These are phyloP conservation scores for Boletus tomentosulus DNA, from an alignment of 768 basidiomycete species.

Conservation along the genomic window DNA sequence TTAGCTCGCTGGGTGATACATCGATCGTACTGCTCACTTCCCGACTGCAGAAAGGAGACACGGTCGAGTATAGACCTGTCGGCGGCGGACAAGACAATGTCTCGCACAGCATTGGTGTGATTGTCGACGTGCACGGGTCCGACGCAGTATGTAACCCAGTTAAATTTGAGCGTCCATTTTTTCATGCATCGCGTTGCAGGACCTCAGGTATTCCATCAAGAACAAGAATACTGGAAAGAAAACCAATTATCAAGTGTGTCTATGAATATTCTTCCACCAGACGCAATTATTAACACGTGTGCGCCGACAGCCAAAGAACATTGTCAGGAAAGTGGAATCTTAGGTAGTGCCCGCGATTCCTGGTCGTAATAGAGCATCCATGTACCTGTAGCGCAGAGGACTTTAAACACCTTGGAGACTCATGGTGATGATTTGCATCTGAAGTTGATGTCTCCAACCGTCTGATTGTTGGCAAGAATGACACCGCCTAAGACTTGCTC, in stretches of 20 bases:
- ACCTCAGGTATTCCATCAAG: constrained; percentile 35
- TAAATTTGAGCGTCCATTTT: no score
- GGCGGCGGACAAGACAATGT: constrained; percentile 39
- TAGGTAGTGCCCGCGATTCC: not conserved
- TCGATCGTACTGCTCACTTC: not conserved
- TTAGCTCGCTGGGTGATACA: no score
- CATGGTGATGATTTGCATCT: no score
- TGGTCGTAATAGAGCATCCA: not conserved
- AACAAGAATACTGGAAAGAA: constrained; percentile 42
- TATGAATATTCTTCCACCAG: not conserved
- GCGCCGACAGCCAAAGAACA: constrained; percentile 34
- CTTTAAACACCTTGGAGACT: no score
- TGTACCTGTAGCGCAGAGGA: constrained; percentile 2
- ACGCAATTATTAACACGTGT: not conserved
- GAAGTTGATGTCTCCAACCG: no score
- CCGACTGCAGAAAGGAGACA: constrained; percentile 33
- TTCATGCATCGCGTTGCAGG: constrained; percentile 17
- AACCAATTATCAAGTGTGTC: constrained; percentile 35
- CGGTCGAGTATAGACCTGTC: constrained; percentile 42
- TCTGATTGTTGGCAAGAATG: no score
- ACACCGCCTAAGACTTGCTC: no score
- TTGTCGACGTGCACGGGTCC: constrained; percentile 30
- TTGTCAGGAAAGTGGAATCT: constrained; percentile 27
- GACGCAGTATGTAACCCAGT: constrained; percentile 30
- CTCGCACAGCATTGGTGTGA: constrained; percentile 34